phyloP scores from a whole-genome alignment of 2,329 filamentous ascomycete genomes.

The Aschersonia sp. region DNA sequence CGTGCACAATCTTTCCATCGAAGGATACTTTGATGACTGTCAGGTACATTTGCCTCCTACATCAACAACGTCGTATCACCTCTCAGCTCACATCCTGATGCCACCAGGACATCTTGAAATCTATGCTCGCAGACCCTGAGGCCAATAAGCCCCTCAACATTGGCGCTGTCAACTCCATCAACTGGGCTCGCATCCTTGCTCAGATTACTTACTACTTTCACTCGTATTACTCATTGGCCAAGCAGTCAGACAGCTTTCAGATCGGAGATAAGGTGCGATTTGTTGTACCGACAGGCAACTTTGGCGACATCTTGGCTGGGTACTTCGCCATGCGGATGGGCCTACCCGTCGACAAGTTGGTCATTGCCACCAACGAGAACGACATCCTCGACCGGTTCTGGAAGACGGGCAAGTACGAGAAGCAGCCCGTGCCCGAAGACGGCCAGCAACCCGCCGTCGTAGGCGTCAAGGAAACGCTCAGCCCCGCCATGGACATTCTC shows the following conservation, averaged over 20 bases:
- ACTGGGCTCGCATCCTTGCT: conserved; percentile 87
- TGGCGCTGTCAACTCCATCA: conserved; percentile 92
- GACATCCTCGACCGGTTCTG: conserved; percentile 95
- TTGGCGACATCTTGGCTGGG: conserved; percentile 84
- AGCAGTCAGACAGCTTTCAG: conserved; percentile 43
- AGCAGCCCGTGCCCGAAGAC: conserved; percentile 41
- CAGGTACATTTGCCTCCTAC: conserved; percentile 37
- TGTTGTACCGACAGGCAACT: conserved; percentile 90
- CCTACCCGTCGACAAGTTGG: conserved; percentile 72
- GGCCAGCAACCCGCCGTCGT: conserved; percentile 43
- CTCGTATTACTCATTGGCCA: conserved; percentile 73
- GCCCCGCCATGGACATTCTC: conserved; percentile 94
- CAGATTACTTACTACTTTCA: conserved; percentile 98
- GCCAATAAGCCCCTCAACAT: conserved; percentile 74
- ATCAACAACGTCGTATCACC: not conserved
- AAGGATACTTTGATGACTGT: conserved; percentile 91
- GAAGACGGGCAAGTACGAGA: conserved; percentile 81
- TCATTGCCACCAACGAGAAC: conserved; percentile 94
- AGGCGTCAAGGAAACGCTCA: conserved; percentile 81
- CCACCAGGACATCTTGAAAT: conserved; percentile 73
- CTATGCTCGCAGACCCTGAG: conserved; percentile 73
- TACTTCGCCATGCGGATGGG: conserved; percentile 91
- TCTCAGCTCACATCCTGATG: not conserved
- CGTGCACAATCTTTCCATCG: conserved; percentile 81
- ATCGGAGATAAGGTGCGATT: conserved; percentile 61